Base-by-base conservation (phyloP, 768 basidiomycete genomes). In the Hypholoma fasciculare region DNA sequence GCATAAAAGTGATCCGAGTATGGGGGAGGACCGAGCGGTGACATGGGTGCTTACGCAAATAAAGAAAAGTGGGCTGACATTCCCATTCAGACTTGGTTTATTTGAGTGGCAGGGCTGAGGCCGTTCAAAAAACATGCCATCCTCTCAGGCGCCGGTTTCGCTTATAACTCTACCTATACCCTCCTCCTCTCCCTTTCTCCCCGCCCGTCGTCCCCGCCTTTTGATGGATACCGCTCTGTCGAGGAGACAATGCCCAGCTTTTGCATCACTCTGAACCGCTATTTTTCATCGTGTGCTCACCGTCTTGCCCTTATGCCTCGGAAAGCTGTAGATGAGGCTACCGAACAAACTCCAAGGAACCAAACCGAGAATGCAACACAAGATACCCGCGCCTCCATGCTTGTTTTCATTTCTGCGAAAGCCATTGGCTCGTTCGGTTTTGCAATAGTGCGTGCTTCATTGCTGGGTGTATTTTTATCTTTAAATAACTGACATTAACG, bases 21-120 rank as follows among this genome's bases (percentile, higher is more conserved):
- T 34, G 30, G 37, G 47, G 49, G 11, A 54, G 47, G 49, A n/a
- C 49, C 52, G 54, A 52, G 52, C 36, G 52, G 63, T 61, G 52
- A 54, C 43, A 52, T 27, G 39, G 37, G 54, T 55, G 64, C 65
- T 73, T 72, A 72, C 69, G 72, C 65, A 62, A 72, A 72, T 71
- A 71, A 63, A 61, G 56, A 67, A 72, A 74, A 76, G 75, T 76
- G 74, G 74, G 69, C 73, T 71, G 73, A 76, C 72, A 68, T 69
- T 67, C 48, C 19, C 48, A 47, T 61, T 43, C 47, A 52, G 40
- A 59, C 60, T 50, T 40, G 34, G 39, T 34, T 52, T 53, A 20
- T 58, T 55, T 36, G 36, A 38, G 14, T 46, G 36, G 19, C 30
- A 49, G 19, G 36, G 52, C 52, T 27, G 38, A n/a, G 46, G 49